Evolutionary conservation across 371 early-diverging fungal species (phyloP).

Genomic region (Chytridiales sp.): DNA sequence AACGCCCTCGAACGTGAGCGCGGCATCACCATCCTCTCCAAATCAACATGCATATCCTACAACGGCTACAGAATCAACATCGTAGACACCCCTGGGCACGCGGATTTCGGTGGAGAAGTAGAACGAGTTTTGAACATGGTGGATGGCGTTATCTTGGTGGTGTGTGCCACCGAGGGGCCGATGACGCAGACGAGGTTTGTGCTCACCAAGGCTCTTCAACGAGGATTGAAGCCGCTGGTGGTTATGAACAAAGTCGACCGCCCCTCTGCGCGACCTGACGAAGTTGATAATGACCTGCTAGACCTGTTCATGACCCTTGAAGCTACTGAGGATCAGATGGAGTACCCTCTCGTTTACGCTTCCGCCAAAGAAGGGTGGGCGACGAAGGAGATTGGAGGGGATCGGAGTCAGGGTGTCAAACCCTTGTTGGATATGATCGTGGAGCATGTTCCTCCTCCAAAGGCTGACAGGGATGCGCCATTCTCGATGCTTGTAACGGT

Average conservation of each 20-base stretch:
- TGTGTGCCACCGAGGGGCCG: constrained; percentile 80
- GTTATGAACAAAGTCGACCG: constrained; percentile 81
- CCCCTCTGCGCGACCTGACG: constrained; percentile 65
- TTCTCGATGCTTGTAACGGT: constrained; percentile 77
- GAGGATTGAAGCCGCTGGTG: constrained; percentile 67
- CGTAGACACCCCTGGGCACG: constrained; percentile 79
- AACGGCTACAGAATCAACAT: constrained; percentile 74
- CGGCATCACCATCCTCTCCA: constrained; percentile 82
- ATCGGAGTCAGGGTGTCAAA: constrained; percentile 45
- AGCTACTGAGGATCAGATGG: constrained; percentile 72
- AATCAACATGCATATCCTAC: constrained; percentile 68
- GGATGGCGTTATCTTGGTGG: constrained; percentile 76
- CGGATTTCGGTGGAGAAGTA: constrained; percentile 74
- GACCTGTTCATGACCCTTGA: constrained; percentile 73
- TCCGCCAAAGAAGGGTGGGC: constrained; percentile 84
- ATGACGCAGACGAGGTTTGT: constrained; percentile 86
- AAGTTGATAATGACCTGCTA: constrained; percentile 68
- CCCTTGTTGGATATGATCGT: constrained; percentile 71
- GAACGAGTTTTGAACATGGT: constrained; percentile 82
- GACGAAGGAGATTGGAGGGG: constrained; percentile 44
- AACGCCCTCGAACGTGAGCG: constrained; percentile 77
- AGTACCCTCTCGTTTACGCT: constrained; percentile 69
- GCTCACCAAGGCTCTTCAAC: constrained; percentile 67
- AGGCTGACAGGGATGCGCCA: constrained; percentile 55
- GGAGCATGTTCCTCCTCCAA: constrained; percentile 63